A percentile compares a stretch with the other conserved stretches of the same genome.
Evolutionary conservation across 441 rosid genomes (phyloP).

Genomic region (Pelargonium australe): DNA sequence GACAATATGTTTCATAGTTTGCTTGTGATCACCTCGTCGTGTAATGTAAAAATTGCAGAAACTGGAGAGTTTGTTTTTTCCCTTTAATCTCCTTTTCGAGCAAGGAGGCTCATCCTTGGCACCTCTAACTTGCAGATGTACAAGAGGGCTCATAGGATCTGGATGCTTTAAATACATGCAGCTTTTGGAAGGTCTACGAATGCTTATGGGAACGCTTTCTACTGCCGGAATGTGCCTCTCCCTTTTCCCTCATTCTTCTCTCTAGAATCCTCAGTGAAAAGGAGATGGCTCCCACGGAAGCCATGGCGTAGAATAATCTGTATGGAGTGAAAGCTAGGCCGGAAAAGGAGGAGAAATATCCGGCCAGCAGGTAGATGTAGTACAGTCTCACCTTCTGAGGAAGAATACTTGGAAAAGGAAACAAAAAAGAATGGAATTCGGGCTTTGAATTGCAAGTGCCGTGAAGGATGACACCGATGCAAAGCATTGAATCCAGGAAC

Average conservation of each 20-base stretch:
- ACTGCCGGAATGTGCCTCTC: conserved; percentile 46
- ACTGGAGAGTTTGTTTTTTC: background rate
- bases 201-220: conserved; percentile 76
- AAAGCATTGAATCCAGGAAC: conserved; percentile 74
- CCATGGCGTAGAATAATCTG: conserved; percentile 68
- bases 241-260: conserved; percentile 42
- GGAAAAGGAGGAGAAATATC: conserved; percentile 56
- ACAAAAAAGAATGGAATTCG: conserved; percentile 41
- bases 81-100: background rate
- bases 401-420: conserved; percentile 41
- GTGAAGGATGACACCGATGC: conserved; percentile 67
- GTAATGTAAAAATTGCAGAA: background rate
- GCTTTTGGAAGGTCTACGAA: conserved; percentile 23
- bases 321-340: conserved; percentile 77
- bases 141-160: background rate
- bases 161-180: background rate
- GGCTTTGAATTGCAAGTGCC: conserved; percentile 60
- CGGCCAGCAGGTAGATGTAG: conserved; percentile 55
- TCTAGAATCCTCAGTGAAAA: conserved; percentile 41
- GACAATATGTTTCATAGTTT: background rate
- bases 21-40: background rate
- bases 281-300: conserved; percentile 56
- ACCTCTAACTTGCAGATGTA: background rate
- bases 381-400: conserved; percentile 48
- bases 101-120: background rate